Evolutionary conservation across 2,329 filamentous ascomycete genomes (phyloP), one percentile per base, ranked within the genome.

Genomic region (Ophiosphaerella herpotricha): DNA sequence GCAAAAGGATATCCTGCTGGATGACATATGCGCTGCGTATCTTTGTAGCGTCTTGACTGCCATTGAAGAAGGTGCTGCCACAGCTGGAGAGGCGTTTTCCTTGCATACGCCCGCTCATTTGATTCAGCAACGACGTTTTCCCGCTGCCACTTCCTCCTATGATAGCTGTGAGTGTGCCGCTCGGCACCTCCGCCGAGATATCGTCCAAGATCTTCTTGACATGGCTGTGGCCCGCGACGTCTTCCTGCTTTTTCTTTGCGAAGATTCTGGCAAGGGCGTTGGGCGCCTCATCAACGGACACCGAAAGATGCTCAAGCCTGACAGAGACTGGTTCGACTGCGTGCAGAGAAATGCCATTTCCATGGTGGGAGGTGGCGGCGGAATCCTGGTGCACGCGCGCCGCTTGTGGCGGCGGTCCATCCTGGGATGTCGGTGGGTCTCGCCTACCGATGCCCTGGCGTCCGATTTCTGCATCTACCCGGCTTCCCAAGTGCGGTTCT

Each of bases 141-240:
- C 88, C 88, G 1, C 84, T 87, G 16, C 88, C 88, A 63, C 85
- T 87, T 3, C 87, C 87, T 8, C 88, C 88, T 49, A 91, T 85
- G 45, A 91, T 90, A 7, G 88, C 88, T 0, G 87, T 90, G 35
- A 92, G 71, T 3, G 84, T 87, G 3, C 88, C 87, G 7, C 82
- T 80, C 3, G 78, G 77, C 66, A 91, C 81, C 21, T 83, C 80
- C 2, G 86, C 86, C 55, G 81, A 82, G 39, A 91, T 82, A 26
- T 82, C 80, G 44, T 85, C 76, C 8, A 91, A 74, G 9, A 91
- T 82, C 5, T 67, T 70, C 58, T 80, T 81, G 43, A 68, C 61
- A 64, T 71, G 58, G 40, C 47, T 57, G 32, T 48, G 46, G 33
- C 46, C 35, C 63, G 56, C 39, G 50, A 29, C n/a, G 48, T 61